Base-by-base conservation (phyloP, 2,329 filamentous ascomycete species). In the Sarocladium oryzae region DNA sequence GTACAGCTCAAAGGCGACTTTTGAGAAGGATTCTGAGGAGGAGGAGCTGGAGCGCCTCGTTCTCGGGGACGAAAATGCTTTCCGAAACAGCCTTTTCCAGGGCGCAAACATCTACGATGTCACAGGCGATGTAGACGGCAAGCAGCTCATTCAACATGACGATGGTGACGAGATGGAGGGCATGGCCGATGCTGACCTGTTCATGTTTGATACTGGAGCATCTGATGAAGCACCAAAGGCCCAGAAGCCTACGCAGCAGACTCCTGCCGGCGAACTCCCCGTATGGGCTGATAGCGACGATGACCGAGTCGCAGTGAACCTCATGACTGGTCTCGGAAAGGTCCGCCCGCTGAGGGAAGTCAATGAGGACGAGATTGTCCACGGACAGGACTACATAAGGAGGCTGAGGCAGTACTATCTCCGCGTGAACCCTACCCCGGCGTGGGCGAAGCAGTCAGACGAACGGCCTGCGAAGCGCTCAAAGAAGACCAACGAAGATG, bases 201-300 rank as follows among this genome's bases (percentile, higher is more conserved):
- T 96, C 71, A 87, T 90, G 68, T 78, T 92, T 56, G 90, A 96
- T 65, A 79, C 85, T 1, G 82, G 81, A 36, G 72, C 76, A 21
- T 69, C 70, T 1, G 67, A 69, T 20, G 58, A 60, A n/a, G 61
- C 35, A 7, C 26, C 69, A 24, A 60, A 66, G 10, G 50, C 59
- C 9, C 51, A 62, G 5, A 63, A 68, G 32, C 49, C 62, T 16
- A 30, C 56, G 11, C 57, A 60, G 18, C 46, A 52, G 7, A 21
- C 51, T 11, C 52, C 57, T 13, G 56, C 61, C 15, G 60, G 56
- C 43, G 72, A 77, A 37, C 72, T 74, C 18, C 77, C 85, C 2
- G 88, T 83, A 1, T 99, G 93, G 93, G 84, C 91, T 58, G 93
- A 99, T 65, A 97, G 91, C 67, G 93, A 99, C 61, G 93, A 99